phyloP scores from a whole-genome alignment of 768 basidiomycete species.

The Piloderma croceum region DNA sequence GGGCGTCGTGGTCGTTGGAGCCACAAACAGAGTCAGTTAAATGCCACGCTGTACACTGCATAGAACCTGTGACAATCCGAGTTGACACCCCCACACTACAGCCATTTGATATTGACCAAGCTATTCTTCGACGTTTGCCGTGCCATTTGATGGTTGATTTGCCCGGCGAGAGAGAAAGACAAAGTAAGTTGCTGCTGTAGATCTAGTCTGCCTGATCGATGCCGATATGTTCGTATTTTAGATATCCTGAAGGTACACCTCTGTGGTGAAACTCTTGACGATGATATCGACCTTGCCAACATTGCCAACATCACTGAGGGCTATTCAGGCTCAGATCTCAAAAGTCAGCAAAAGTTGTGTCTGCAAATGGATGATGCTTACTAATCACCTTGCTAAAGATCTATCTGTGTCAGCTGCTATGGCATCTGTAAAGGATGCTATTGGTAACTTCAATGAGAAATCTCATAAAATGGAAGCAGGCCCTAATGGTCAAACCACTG shows the following conservation, averaged over 20 bases:
- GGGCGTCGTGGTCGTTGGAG: slow-evolving; percentile 14
- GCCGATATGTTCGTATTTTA: slow-evolving; percentile 1
- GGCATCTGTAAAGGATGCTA: too few species aligned
- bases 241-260: too few species aligned
- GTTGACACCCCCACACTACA: slow-evolving; percentile 2
- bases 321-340: slow-evolving; percentile 15
- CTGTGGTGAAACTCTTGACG: slow-evolving; percentile 11
- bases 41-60: background rate
- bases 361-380: too few species aligned
- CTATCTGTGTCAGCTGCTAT: too few species aligned
- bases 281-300: slow-evolving; percentile 4
- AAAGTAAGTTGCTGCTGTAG: too few species aligned
- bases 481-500: too few species aligned
- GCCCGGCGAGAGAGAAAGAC: slow-evolving; percentile 4
- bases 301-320: too few species aligned
- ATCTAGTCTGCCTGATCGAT: slow-evolving; percentile 4
- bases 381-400: too few species aligned
- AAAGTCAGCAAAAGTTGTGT: too few species aligned
- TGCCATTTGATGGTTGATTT: slow-evolving; percentile 6
- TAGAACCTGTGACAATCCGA: too few species aligned
- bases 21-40: slow-evolving; percentile 15
- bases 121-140: slow-evolving; percentile 10
- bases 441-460: too few species aligned
- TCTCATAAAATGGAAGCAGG: too few species aligned
- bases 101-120: slow-evolving; percentile 14